phyloP scores from a whole-genome alignment of 2,329 filamentous ascomycete species.

The Alternaria panax region DNA sequence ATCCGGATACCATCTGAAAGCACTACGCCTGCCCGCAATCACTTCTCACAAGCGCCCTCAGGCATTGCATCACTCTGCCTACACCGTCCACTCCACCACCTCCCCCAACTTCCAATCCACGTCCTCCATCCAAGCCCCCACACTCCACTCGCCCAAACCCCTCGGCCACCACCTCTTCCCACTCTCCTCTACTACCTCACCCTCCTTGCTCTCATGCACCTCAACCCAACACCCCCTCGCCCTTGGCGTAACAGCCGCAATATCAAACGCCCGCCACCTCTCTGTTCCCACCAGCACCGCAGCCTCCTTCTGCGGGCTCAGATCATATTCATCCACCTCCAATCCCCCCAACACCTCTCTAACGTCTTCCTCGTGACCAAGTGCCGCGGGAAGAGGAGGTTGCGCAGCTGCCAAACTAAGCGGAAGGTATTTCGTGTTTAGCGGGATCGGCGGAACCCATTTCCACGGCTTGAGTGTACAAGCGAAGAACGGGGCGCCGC shows the following conservation, averaged over 20 bases:
- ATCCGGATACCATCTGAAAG: neutral
- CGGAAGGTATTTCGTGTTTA: conserved; percentile 35
- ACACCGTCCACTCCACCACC: conserved; percentile 39
- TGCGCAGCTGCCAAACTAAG: conserved; percentile 31
- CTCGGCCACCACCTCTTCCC: conserved; percentile 30
- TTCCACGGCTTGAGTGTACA: conserved; percentile 37
- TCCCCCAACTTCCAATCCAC: conserved; percentile 30
- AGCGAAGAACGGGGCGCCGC: conserved; percentile 34
- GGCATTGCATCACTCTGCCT: neutral
- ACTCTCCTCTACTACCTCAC: conserved; percentile 13
- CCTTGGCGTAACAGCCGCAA: conserved; percentile 25
- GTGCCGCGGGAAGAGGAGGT: conserved; percentile 31
- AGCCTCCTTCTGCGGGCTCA: conserved; percentile 26
- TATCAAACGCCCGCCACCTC: conserved; percentile 34
- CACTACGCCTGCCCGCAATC: neutral
- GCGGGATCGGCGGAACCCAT: conserved; percentile 35
- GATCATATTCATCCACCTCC: conserved; percentile 32
- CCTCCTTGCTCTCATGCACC: conserved; percentile 7
- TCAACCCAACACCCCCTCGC: conserved; percentile 40
- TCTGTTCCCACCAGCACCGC: conserved; percentile 34
- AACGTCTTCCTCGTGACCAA: conserved; percentile 17
- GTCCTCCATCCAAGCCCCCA: conserved; percentile 43
- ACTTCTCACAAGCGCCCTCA: neutral
- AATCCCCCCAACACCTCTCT: conserved; percentile 14
- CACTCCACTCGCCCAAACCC: conserved; percentile 28